A percentile compares a stretch with the other conserved stretches of the same genome.
These are phyloP conservation scores for Cucurbita maxima DNA, from an alignment of 306 rosid genomes.

Conservation along the genomic window DNA sequence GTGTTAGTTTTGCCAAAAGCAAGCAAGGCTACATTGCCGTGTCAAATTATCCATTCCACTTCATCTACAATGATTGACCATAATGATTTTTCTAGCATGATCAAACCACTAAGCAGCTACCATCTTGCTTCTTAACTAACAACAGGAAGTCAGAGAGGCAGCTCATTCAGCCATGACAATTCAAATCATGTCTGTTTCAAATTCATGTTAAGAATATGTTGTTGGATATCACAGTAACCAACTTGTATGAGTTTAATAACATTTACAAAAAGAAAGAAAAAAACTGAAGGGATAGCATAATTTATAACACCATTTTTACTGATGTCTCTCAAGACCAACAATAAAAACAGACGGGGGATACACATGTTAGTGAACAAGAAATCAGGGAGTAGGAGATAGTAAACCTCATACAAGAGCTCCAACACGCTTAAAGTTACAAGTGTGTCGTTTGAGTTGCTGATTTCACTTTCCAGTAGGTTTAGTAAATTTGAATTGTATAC, in stretches of 20 bases:
- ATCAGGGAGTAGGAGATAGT: constrained; percentile 7
- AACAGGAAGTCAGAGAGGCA: neutral
- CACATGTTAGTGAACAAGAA: neutral
- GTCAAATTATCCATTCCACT: neutral
- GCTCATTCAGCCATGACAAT: neutral
- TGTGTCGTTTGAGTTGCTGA: constrained; percentile 49
- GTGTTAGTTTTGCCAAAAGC: neutral
- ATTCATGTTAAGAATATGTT: neutral
- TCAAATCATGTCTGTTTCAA: neutral
- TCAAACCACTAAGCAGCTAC: neutral
- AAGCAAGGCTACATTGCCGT: neutral
- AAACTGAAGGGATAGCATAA: neutral
- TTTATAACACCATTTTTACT: neutral
- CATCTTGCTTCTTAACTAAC: neutral
- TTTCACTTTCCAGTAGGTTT: constrained; percentile 54
- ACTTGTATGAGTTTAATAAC: neutral
- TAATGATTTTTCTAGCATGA: neutral
- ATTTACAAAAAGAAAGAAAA: neutral
- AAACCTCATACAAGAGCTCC: constrained; percentile 92
- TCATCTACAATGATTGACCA: neutral
- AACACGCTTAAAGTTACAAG: constrained; percentile 66
- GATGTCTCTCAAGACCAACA: neutral
- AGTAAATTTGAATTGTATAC: constrained; percentile 55
- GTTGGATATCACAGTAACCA: neutral
- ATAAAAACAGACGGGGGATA: neutral